These are phyloP conservation scores for Orychophragmus violaceus DNA, from an alignment of 345 rosid genomes.

Conservation along the genomic window DNA sequence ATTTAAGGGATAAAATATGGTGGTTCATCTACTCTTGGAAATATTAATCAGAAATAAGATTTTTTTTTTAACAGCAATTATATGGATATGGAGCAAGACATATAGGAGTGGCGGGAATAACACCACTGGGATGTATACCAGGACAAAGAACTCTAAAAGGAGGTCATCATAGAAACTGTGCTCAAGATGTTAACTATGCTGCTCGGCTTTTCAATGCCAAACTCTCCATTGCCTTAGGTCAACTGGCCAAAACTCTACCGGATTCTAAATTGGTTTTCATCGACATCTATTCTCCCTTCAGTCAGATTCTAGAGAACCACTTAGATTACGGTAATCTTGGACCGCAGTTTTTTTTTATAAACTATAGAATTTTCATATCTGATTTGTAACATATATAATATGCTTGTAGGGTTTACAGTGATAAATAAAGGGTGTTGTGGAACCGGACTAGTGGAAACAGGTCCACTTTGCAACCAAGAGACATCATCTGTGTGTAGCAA, in stretches of 20 bases:
- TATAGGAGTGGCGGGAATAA: conserved; percentile 40
- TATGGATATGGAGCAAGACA: conserved; percentile 51
- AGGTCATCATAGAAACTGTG: conserved; percentile 39
- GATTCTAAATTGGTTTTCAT: conserved; percentile 31
- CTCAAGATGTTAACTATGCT: conserved; percentile 38
- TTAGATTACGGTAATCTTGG: conserved; percentile 41
- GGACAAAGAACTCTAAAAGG: conserved; percentile 53
- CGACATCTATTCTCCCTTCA: conserved; percentile 40
- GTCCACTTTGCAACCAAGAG: conserved; percentile 3
- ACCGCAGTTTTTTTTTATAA: background rate
- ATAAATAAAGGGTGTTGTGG: conserved; percentile 26
- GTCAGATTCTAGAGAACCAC: conserved; percentile 38
- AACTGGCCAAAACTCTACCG: conserved; percentile 30
- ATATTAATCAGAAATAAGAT: background rate
- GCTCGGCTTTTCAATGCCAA: conserved; percentile 50
- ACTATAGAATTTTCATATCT: background rate
- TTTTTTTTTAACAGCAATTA: conserved; percentile 41
- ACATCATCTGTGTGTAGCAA: conserved; percentile 8
- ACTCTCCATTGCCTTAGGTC: conserved; percentile 24
- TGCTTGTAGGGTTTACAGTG: conserved; percentile 17
- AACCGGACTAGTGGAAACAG: conserved; percentile 26
- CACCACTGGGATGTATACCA: conserved; percentile 64
- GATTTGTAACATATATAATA: background rate
- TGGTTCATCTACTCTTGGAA: too few species aligned
- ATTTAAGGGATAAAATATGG: too few species aligned